These are phyloP conservation scores for Phytophthora aleatoria DNA, from an alignment of 352 stramenopile species.

Conservation along the genomic window DNA sequence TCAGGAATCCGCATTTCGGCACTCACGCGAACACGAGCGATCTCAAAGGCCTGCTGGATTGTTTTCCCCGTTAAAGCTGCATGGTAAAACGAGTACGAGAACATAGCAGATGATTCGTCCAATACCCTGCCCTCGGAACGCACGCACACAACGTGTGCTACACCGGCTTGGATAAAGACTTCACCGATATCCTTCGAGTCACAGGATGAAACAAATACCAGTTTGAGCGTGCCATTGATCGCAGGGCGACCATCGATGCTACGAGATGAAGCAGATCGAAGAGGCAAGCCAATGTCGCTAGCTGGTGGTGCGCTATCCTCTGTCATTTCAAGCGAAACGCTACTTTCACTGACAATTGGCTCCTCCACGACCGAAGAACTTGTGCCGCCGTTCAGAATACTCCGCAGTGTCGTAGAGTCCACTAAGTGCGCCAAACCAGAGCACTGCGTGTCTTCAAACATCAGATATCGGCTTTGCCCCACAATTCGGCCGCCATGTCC, in stretches of 20 bases:
- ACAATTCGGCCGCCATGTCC: constrained; percentile 70
- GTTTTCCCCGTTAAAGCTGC: constrained; percentile 74
- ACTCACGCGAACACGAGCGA: constrained; percentile 69
- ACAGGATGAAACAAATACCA: constrained; percentile 85
- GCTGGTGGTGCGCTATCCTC: constrained; percentile 14
- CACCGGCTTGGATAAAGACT: constrained; percentile 79
- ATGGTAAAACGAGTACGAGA: constrained; percentile 83
- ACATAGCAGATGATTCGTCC: constrained; percentile 77
- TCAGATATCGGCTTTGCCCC: constrained; percentile 66
- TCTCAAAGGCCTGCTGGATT: constrained; percentile 77
- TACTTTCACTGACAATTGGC: constrained; percentile 8
- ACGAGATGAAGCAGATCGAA: constrained; percentile 26
- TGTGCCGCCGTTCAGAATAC: constrained; percentile 51
- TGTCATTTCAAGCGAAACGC: constrained; percentile 11
- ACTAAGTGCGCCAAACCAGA: constrained; percentile 75
- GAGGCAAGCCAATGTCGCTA: constrained; percentile 10
- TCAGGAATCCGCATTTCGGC: constrained; percentile 70
- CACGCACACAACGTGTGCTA: constrained; percentile 80
- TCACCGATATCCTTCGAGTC: constrained; percentile 79
- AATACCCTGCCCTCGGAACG: constrained; percentile 69
- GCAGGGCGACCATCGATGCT: constrained; percentile 31
- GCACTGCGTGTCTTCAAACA: constrained; percentile 80
- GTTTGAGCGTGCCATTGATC: constrained; percentile 56
- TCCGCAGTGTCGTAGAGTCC: constrained; percentile 60
- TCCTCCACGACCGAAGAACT: constrained; percentile 22